A percentile compares a stretch with the other conserved stretches of the same genome.
phyloP scores from a whole-genome alignment of 164 flowering plant genomes.

The Nymphaea thermarum region DNA sequence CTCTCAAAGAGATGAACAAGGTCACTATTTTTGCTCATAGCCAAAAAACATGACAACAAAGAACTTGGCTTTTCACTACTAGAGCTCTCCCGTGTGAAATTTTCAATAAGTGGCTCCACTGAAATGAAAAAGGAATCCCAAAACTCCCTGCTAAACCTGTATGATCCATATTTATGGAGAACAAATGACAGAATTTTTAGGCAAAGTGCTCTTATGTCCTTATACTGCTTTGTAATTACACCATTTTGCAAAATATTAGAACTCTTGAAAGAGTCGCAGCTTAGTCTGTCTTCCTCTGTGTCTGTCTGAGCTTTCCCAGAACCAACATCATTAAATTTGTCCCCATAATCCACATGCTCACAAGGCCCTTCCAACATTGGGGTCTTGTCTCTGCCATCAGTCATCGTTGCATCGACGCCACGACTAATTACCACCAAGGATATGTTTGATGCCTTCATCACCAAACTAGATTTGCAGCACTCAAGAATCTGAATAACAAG shows the following conservation, averaged over 20 bases:
- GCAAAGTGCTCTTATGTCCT: constrained; percentile 76
- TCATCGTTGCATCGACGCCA: background rate
- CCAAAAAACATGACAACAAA: constrained; percentile 75
- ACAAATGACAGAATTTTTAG: constrained; percentile 53
- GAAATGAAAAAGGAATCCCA: constrained; percentile 75
- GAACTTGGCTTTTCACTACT: constrained; percentile 91
- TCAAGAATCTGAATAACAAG: constrained; percentile 59
- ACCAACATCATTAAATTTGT: background rate
- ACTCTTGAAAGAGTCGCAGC: background rate
- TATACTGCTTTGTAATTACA: constrained; percentile 39
- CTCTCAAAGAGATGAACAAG: constrained; percentile 49
- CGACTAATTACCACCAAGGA: constrained; percentile 10
- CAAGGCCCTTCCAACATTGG: background rate
- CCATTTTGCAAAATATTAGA: background rate
- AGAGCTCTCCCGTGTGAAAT: constrained; percentile 78
- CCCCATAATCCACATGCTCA: background rate
- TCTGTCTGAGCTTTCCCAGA: constrained; percentile 29
- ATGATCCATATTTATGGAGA: constrained; percentile 60
- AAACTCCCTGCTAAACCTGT: constrained; percentile 53
- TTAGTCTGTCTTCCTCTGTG: background rate
- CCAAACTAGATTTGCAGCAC: constrained; percentile 45
- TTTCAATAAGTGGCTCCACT: constrained; percentile 48
- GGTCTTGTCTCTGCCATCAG: background rate
- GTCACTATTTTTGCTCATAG: constrained; percentile 66
- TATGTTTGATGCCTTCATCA: constrained; percentile 12